A percentile compares a stretch with the other conserved stretches of the same genome.
Evolutionary conservation across 2,329 filamentous ascomycete genomes (phyloP).

Genomic region (Nigrospora oryzae): DNA sequence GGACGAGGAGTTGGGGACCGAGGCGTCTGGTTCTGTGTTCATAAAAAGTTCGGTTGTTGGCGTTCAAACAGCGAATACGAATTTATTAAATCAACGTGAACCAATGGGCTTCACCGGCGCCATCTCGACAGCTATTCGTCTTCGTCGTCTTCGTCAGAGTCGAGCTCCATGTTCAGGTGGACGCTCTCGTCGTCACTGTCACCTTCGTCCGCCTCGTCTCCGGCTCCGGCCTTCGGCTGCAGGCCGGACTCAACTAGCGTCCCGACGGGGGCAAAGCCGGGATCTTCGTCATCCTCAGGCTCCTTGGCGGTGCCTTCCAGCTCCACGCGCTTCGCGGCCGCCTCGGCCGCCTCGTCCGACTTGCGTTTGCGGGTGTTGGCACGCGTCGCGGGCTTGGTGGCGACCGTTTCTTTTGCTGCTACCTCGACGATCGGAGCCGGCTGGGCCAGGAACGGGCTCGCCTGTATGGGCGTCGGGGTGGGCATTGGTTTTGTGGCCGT

Average conservation of each 20-base stretch:
- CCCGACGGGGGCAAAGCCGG: slow-evolving; percentile 1
- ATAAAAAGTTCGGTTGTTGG: too few relatives aligned
- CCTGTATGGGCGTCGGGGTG: slow-evolving; percentile 4
- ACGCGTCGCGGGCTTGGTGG: slow-evolving; percentile 3
- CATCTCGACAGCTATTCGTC: slow-evolving; percentile 16
- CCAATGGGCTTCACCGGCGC: too few relatives aligned
- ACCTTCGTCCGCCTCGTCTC: slow-evolving; percentile 31
- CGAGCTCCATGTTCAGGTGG: slow-evolving; percentile 51
- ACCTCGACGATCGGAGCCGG: slow-evolving; percentile 11
- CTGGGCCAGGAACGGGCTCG: slow-evolving; percentile 16
- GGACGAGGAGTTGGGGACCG: too few relatives aligned
- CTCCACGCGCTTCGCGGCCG: slow-evolving; percentile 29
- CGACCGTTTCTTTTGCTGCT: slow-evolving; percentile 2
- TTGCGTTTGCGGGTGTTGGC: slow-evolving; percentile 30
- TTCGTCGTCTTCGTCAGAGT: slow-evolving; percentile 20
- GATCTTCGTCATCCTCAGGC: not conserved
- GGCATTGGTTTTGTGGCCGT: slow-evolving; percentile 5
- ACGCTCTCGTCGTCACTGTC: slow-evolving; percentile 43
- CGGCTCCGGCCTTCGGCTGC: not conserved
- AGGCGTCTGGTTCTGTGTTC: too few relatives aligned
- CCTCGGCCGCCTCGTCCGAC: slow-evolving; percentile 26
- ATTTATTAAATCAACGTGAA: too few relatives aligned
- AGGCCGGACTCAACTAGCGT: slow-evolving; percentile 3
- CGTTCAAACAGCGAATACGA: too few relatives aligned
- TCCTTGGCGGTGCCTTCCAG: slow-evolving; percentile 21